Percentiles rank a stretch among this genome's conserved stretches.
phyloP scores from a whole-genome alignment of 495 filamentous ascomycete genomes.

The Barbatosphaeria neglecta region DNA sequence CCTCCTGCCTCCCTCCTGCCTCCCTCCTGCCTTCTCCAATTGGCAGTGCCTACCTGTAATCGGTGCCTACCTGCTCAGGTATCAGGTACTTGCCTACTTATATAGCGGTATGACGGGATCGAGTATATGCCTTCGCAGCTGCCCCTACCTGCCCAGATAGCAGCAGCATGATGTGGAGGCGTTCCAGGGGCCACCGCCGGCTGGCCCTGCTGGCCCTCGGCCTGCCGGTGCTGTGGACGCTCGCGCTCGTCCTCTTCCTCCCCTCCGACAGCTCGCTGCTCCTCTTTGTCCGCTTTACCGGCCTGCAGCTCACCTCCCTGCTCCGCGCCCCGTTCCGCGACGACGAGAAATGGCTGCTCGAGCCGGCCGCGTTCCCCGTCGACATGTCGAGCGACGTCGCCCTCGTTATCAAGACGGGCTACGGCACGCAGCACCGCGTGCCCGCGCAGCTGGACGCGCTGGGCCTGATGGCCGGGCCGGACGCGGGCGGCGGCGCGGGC shows the following conservation, averaged over 20 bases:
- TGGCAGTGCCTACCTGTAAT: too few relatives aligned
- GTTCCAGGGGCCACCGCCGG: not conserved
- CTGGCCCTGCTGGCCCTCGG: not conserved
- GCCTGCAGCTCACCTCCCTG: not conserved
- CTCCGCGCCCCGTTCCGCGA: not conserved
- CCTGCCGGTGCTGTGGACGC: not conserved
- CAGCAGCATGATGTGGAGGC: not conserved
- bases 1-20: too few relatives aligned
- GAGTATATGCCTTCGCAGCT: too few relatives aligned
- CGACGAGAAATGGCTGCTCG: not conserved
- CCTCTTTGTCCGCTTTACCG: not conserved
- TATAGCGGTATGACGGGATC: too few relatives aligned
- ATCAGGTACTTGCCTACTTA: too few relatives aligned
- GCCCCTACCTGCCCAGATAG: too few relatives aligned
- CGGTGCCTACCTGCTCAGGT: too few relatives aligned
- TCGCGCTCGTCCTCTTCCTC: not conserved
- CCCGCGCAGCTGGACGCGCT: constrained; percentile 14
- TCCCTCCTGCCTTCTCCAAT: too few relatives aligned
- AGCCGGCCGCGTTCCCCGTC: constrained; percentile 3
- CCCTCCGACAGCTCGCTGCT: not conserved
- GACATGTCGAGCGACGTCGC: constrained; percentile 17
- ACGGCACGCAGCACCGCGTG: constrained; percentile 18
- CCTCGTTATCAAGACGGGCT: constrained; percentile 26
- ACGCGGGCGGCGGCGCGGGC: constrained; percentile 5
- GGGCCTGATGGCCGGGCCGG: not conserved